Conservation (phyloP, 169 alveolate species). For the Cryptosporidium viatorum region DNA sequence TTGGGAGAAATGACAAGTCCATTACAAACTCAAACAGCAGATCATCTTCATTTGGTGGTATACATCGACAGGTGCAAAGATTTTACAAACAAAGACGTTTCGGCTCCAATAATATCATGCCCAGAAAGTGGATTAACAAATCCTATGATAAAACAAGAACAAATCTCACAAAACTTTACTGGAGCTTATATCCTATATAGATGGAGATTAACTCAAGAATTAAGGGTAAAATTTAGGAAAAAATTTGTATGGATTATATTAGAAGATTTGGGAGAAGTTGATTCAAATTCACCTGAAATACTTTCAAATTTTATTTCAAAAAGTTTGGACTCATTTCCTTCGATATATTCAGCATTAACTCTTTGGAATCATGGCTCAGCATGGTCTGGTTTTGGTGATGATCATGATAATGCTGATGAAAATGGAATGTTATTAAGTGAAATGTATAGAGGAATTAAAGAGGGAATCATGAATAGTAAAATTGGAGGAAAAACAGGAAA, state of each 20-base stretch:
- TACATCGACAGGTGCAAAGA: conserved; percentile 78
- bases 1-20: conserved; percentile 80
- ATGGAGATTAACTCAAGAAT: conserved; percentile 64
- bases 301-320: conserved; percentile 74
- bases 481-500: conserved; percentile 64
- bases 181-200: conserved; percentile 77
- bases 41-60: conserved; percentile 78
- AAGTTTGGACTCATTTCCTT: conserved; percentile 74
- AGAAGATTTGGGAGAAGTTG: conserved; percentile 80
- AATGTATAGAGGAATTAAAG: conserved; percentile 69
- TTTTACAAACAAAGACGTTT: conserved; percentile 49
- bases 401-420: conserved; percentile 78
- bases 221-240: conserved; percentile 66
- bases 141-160: conserved; percentile 34
- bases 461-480: conserved; percentile 69
- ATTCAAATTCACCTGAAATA: conserved; percentile 77
- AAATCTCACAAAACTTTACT: conserved; percentile 61
- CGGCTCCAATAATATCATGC: conserved; percentile 52
- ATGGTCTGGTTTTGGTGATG: conserved; percentile 83
- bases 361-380: conserved; percentile 83
- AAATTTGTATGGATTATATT: conserved; percentile 80
- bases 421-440: conserved; percentile 75
- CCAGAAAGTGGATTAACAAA: conserved; percentile 66
- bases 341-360: conserved; percentile 78
- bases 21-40: conserved; percentile 72